Conservation (phyloP, 176 grass and related monocot genomes). For the Olyra latifolia region DNA sequence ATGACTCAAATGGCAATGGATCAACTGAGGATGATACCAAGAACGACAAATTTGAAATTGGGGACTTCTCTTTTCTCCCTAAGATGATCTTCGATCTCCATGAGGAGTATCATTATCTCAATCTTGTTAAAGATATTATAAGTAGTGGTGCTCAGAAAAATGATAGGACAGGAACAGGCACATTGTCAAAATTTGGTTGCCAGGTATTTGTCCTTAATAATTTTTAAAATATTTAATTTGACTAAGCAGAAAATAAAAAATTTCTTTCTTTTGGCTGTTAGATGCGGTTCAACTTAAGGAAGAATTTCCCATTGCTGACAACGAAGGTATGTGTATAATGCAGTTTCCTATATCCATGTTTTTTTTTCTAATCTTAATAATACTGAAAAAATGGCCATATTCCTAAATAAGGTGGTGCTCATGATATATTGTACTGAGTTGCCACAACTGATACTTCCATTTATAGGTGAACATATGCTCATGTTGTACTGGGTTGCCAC, state of each 20-base stretch:
- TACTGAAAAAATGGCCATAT: background rate
- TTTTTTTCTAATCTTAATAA: background rate
- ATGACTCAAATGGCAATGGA: conserved; percentile 44
- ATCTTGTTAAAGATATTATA: conserved; percentile 81
- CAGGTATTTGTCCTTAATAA: conserved; percentile 54
- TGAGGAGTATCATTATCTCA: conserved; percentile 77
- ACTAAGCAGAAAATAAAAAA: conserved; percentile 24
- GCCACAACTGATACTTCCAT: background rate
- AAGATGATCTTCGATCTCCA: conserved; percentile 65
- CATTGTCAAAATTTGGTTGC: conserved; percentile 86
- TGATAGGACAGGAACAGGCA: conserved; percentile 88
- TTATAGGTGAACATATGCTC: background rate
- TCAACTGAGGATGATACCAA: conserved; percentile 21
- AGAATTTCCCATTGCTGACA: conserved; percentile 71
- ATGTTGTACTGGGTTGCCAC: background rate
- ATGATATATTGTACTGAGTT: background rate
- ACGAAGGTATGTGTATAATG: conserved; percentile 58
- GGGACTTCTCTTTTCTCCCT: conserved; percentile 67
- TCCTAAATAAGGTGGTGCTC: background rate
- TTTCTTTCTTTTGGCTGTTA: conserved; percentile 36
- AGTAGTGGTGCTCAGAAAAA: conserved; percentile 67
- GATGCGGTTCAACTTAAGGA: conserved; percentile 92
- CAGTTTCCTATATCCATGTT: background rate
- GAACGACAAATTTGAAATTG: conserved; percentile 60
- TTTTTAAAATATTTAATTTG: conserved; percentile 14